These are phyloP conservation scores for Corylus heterophylla DNA, from an alignment of 306 rosid species.

Conservation along the genomic window DNA sequence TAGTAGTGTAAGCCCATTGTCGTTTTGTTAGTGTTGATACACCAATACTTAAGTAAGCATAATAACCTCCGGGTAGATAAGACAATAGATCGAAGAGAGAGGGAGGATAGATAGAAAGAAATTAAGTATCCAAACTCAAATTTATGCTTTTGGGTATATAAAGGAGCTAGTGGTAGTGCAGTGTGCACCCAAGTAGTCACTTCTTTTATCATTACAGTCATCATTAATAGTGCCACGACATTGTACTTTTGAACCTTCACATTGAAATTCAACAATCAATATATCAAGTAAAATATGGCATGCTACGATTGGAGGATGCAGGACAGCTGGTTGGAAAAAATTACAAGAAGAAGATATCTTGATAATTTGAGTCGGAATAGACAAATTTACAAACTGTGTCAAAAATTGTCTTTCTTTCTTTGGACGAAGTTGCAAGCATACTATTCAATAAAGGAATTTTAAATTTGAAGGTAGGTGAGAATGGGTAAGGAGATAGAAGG, in stretches of 20 bases:
- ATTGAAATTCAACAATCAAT: background rate
- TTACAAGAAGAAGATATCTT: too few species aligned
- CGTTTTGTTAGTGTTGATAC: background rate
- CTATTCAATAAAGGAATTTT: background rate
- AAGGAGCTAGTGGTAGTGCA: conserved; percentile 1
- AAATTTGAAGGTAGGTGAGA: background rate
- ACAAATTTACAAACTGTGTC: too few species aligned
- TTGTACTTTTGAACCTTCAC: background rate
- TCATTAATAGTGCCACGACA: background rate
- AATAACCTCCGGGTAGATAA: background rate
- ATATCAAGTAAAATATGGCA: background rate
- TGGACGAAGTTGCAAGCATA: background rate
- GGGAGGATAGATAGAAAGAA: background rate
- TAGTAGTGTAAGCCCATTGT: conserved; percentile 18
- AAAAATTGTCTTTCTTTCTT: background rate
- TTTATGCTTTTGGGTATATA: background rate
- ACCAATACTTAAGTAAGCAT: too few species aligned
- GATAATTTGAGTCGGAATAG: too few species aligned
- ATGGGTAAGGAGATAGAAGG: background rate
- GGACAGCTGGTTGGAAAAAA: too few species aligned
- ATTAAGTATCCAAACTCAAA: background rate
- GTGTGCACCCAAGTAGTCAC: background rate
- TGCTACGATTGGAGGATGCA: background rate
- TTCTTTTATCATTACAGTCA: background rate
- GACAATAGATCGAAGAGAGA: background rate